A percentile compares a stretch with the other conserved stretches of the same genome.
phyloP scores from a whole-genome alignment of 2,329 filamentous ascomycete species.

The Fusarium siculi region DNA sequence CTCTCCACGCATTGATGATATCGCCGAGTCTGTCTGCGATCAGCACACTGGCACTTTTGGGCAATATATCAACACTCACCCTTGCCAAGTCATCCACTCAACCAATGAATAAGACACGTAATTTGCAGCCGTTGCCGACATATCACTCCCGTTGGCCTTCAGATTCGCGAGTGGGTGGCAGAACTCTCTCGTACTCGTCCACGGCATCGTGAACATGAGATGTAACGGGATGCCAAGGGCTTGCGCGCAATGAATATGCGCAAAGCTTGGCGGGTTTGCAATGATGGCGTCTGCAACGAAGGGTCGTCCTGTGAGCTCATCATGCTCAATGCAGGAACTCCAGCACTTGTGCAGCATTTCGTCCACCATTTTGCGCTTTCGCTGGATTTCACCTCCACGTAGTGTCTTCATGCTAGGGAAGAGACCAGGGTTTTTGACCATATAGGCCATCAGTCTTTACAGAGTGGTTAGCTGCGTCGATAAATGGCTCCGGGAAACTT shows the following conservation, averaged over 20 bases:
- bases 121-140: constrained; percentile 60
- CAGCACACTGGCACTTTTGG: fast-evolving
- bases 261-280: constrained; percentile 62
- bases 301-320: constrained; percentile 30
- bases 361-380: constrained; percentile 42
- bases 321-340: constrained; percentile 38
- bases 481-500: fast-evolving
- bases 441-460: constrained; percentile 33
- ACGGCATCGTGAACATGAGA: constrained; percentile 73
- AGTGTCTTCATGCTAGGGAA: constrained; percentile 44
- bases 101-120: constrained; percentile 78
- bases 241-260: constrained; percentile 60
- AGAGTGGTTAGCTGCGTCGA: neutral
- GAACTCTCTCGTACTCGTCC: constrained; percentile 77
- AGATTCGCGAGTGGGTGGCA: constrained; percentile 80
- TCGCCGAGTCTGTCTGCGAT: constrained; percentile 19
- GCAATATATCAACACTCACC: constrained; percentile 43
- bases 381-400: constrained; percentile 42
- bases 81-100: constrained; percentile 83
- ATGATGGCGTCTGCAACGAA: constrained; percentile 63
- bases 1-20: constrained; percentile 35
- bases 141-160: constrained; percentile 55
- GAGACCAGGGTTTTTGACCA: constrained; percentile 47
- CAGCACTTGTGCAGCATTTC: constrained; percentile 48
- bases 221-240: constrained; percentile 57